These are phyloP conservation scores for Ramalina peruviana DNA, from an alignment of 495 filamentous ascomycete genomes.

Conservation along the genomic window DNA sequence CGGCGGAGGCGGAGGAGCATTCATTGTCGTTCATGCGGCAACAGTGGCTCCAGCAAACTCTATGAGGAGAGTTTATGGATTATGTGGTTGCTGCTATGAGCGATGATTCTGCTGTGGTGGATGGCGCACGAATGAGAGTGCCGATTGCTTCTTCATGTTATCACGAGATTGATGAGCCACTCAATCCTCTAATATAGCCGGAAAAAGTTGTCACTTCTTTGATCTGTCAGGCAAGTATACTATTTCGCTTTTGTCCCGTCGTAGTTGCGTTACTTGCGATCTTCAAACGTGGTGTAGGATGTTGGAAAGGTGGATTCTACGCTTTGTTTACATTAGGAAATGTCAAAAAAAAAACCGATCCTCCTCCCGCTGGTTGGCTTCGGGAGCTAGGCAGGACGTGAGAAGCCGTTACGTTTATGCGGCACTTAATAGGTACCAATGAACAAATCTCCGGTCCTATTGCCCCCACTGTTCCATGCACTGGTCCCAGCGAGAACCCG, in stretches of 20 bases:
- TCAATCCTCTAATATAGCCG: not conserved
- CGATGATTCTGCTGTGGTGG: slow-evolving; percentile 4
- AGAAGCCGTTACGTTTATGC: no score
- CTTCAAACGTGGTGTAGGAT: not conserved
- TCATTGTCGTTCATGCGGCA: not conserved
- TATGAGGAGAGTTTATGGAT: not conserved
- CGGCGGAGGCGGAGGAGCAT: slow-evolving; percentile 49
- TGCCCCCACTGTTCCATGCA: no score
- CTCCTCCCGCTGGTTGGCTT: no score
- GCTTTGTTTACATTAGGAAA: not conserved
- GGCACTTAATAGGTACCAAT: no score
- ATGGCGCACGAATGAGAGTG: slow-evolving; percentile 9
- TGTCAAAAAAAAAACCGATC: no score
- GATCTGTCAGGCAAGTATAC: not conserved
- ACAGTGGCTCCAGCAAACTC: not conserved
- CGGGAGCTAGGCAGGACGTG: no score
- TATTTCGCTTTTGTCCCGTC: not conserved
- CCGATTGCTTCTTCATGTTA: slow-evolving; percentile 17
- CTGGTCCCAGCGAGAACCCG: no score
- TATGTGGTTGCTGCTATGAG: not conserved
- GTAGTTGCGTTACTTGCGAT: not conserved
- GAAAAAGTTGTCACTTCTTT: not conserved
- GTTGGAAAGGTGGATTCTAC: not conserved
- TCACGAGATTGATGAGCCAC: slow-evolving; percentile 2
- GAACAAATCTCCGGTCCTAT: no score